phyloP scores from a whole-genome alignment of 306 rosid genomes.

The Canavalia gladiata region DNA sequence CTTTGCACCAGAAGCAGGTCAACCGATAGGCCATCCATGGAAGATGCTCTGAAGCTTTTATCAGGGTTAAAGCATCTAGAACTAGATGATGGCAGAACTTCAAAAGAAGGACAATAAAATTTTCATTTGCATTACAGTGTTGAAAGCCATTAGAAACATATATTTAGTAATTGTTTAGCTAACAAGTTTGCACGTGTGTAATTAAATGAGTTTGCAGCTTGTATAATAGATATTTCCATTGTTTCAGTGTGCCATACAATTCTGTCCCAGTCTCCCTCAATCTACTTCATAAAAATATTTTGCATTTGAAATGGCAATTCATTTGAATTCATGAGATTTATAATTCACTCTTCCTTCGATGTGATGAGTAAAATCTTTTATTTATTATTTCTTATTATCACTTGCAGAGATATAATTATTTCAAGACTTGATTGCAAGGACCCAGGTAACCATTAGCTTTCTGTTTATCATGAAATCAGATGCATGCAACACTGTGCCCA shows the following conservation, averaged over 20 bases:
- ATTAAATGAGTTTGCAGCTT: conserved; percentile 51
- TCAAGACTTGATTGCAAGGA: neutral
- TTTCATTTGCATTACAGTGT: conserved; percentile 45
- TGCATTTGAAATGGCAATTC: conserved; percentile 11
- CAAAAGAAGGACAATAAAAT: conserved; percentile 48
- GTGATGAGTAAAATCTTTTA: neutral
- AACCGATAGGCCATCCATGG: conserved; percentile 77
- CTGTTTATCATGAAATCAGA: neutral
- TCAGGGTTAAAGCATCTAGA: conserved; percentile 61
- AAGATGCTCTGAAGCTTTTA: conserved; percentile 73
- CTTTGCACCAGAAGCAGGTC: conserved; percentile 76
- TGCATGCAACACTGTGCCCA: too few relatives aligned
- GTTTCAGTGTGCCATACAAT: conserved; percentile 42
- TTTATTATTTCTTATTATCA: neutral
- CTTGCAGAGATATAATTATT: neutral
- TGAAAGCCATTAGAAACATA: conserved; percentile 34
- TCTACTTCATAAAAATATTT: conserved; percentile 5
- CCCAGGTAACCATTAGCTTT: neutral
- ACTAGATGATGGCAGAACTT: conserved; percentile 49
- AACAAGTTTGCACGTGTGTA: conserved; percentile 58
- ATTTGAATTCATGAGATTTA: conserved; percentile 21
- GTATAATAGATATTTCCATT: conserved; percentile 46
- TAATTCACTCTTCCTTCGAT: conserved; percentile 22
- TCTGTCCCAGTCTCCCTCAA: conserved; percentile 27
- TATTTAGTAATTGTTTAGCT: conserved; percentile 43